Conservation (phyloP, 768 basidiomycete species). For the Fistulinella prunicolor region DNA sequence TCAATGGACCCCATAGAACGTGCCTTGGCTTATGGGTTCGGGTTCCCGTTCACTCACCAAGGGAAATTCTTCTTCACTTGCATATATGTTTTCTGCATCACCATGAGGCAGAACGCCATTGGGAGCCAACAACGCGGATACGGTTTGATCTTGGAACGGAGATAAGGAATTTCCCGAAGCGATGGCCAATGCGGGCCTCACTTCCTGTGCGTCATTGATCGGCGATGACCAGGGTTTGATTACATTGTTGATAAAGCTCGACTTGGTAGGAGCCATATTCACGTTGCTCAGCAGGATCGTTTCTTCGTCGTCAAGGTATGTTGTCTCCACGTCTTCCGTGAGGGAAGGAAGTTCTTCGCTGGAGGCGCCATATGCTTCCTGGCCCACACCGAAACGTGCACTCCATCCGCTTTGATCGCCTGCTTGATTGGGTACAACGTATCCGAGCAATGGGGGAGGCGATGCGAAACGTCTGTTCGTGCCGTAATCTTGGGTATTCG, state of each 20-base stretch:
- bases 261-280: neutral
- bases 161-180: constrained; percentile 28
- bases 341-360: constrained; percentile 11
- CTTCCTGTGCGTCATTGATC: constrained; percentile 16
- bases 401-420: constrained; percentile 19
- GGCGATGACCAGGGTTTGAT: constrained; percentile 4
- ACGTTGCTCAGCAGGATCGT: constrained; percentile 9
- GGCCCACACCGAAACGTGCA: constrained; percentile 13
- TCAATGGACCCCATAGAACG: neutral
- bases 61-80: constrained; percentile 3
- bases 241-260: neutral
- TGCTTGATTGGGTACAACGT: constrained; percentile 2
- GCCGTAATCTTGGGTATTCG: constrained; percentile 11
- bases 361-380: constrained; percentile 4
- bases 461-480: neutral
- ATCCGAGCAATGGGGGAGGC: constrained; percentile 2
- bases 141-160: constrained; percentile 22
- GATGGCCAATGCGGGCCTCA: constrained; percentile 16
- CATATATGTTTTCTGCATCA: constrained; percentile 13
- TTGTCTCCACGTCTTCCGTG: constrained; percentile 6
- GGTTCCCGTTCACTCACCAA: constrained; percentile 17
- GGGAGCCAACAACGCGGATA: constrained; percentile 7
- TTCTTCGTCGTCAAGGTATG: constrained; percentile 5
- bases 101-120: constrained; percentile 10
- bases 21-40: constrained; percentile 1